Percentiles rank a stretch among this genome's conserved stretches.
Evolutionary conservation across 163 green algal species (phyloP).

Genomic region (Chloroidium sp.): DNA sequence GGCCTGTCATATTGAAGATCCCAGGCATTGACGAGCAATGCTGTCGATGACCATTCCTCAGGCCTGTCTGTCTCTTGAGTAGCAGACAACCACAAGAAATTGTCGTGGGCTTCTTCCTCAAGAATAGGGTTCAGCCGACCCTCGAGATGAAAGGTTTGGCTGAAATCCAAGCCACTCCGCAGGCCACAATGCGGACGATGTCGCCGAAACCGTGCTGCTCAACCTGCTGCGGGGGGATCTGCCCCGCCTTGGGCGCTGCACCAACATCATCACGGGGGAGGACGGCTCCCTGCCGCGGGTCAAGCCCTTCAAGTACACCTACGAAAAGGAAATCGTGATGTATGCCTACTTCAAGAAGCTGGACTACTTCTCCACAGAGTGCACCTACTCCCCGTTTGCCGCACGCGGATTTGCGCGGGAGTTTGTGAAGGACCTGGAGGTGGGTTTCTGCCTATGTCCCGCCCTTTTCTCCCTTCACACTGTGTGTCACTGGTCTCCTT

Average conservation of each 20-base stretch:
- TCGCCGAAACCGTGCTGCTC: constrained; percentile 95
- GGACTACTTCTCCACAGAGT: constrained; percentile 98
- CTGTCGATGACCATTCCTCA: too few species aligned
- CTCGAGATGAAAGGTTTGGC: too few species aligned
- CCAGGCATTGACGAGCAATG: too few species aligned
- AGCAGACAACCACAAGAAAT: too few species aligned
- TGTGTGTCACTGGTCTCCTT: neutral
- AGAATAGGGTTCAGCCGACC: too few species aligned
- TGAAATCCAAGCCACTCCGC: neutral
- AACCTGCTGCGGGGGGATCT: constrained; percentile 91
- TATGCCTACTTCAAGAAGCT: constrained; percentile 98
- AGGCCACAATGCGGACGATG: constrained; percentile 95
- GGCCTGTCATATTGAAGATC: too few species aligned
- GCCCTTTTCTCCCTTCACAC: neutral
- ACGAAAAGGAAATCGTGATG: constrained; percentile 99
- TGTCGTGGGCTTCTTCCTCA: too few species aligned
- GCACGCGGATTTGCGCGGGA: constrained; percentile 76
- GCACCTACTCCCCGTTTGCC: constrained; percentile 86
- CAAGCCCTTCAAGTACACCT: constrained; percentile 92
- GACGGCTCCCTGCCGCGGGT: constrained; percentile 71
- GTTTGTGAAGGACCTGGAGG: constrained; percentile 91
- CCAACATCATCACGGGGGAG: constrained; percentile 69
- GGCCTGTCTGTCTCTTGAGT: too few species aligned
- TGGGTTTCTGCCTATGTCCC: constrained; percentile 6
- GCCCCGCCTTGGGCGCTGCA: constrained; percentile 71